phyloP scores from a whole-genome alignment of 345 rosid genomes.

The Carallia brachiata region DNA sequence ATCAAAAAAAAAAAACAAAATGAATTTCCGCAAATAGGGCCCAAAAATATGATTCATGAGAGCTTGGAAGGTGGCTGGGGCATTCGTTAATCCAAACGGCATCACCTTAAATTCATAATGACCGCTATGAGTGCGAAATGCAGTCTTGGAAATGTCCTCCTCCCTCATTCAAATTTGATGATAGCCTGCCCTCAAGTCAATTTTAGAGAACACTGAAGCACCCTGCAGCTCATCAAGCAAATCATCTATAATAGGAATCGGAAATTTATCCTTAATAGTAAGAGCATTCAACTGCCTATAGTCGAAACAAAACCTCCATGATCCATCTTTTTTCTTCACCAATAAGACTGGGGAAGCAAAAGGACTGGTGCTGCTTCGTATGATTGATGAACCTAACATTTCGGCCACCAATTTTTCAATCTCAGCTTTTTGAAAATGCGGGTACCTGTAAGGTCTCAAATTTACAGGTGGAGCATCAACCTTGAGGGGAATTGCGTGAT shows the following conservation, averaged over 20 bases:
- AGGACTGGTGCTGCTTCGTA: too few relatives aligned
- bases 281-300: not conserved
- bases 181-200: not conserved
- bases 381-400: too few relatives aligned
- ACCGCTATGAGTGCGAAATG: not conserved
- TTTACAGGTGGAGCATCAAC: too few relatives aligned
- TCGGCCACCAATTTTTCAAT: too few relatives aligned
- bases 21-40: not conserved
- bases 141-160: not conserved
- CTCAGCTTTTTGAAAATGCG: too few relatives aligned
- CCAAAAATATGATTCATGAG: not conserved
- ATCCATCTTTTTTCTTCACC: not conserved
- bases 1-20: not conserved
- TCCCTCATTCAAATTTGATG: not conserved
- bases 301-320: not conserved
- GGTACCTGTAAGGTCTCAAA: too few relatives aligned
- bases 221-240: not conserved
- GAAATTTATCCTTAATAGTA: not conserved
- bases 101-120: not conserved
- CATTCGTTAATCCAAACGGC: not conserved
- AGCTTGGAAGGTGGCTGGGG: not conserved
- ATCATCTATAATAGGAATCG: not conserved
- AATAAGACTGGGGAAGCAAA: not conserved
- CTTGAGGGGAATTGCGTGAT: too few relatives aligned
- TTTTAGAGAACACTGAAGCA: not conserved